Conservation (phyloP, 2,329 filamentous ascomycete genomes). For the Neonectria hederae region DNA sequence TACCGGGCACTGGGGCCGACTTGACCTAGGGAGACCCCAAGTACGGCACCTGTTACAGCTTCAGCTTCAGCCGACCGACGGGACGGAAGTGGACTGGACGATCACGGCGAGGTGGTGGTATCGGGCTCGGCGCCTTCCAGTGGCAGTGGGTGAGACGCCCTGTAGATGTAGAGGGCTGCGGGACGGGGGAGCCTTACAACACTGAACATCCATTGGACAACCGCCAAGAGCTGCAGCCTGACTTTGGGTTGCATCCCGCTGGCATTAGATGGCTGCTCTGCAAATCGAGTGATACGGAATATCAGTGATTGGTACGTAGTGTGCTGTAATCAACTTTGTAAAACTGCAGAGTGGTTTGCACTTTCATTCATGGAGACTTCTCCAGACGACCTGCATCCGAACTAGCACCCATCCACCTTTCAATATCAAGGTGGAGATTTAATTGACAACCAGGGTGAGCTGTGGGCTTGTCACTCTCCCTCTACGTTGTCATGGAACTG, state of each 20-base stretch:
- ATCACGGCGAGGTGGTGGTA: not conserved
- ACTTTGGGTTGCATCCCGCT: conserved; percentile 4
- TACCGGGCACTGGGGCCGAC: conserved; percentile 14
- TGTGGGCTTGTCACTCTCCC: conserved; percentile 1
- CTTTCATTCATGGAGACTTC: not conserved
- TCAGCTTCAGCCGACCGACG: conserved; percentile 4
- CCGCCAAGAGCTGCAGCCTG: not conserved
- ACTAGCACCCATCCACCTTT: conserved; percentile 1
- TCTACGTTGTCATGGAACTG: not conserved
- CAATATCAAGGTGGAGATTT: conserved; percentile 14
- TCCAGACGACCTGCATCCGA: not conserved
- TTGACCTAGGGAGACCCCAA: not conserved
- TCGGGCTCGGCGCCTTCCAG: not conserved
- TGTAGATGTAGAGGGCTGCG: not conserved
- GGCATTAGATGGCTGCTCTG: not conserved
- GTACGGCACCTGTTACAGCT: not conserved
- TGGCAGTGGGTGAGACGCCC: not conserved
- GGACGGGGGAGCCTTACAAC: not conserved
- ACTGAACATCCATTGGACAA: conserved; percentile 3
- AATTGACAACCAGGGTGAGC: conserved; percentile 4
- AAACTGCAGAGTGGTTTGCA: not conserved
- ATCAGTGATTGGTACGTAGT: not conserved
- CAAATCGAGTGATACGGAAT: not conserved
- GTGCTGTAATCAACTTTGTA: not conserved
- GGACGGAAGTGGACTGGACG: not conserved